A percentile compares a stretch with the other conserved stretches of the same genome.
These are phyloP conservation scores for Penicillium sp. DNA, from an alignment of 2,329 filamentous ascomycete genomes.

Conservation along the genomic window DNA sequence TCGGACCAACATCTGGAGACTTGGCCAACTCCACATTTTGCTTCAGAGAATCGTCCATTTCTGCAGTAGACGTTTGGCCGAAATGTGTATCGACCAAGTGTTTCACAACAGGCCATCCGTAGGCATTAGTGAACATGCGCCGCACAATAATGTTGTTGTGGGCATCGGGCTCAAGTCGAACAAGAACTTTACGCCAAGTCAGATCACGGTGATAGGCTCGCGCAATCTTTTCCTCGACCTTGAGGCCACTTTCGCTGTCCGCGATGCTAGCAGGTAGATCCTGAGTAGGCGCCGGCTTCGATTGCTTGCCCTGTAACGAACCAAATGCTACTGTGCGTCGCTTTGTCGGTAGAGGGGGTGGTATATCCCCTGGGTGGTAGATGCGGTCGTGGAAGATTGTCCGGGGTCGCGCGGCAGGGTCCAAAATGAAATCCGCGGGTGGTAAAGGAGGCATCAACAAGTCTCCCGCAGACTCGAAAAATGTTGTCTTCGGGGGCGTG, in stretches of 20 bases:
- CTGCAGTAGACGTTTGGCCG: constrained; percentile 66
- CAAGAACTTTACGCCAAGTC: constrained; percentile 94
- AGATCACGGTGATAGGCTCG: constrained; percentile 88
- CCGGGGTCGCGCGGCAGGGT: constrained; percentile 75
- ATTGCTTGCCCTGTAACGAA: constrained; percentile 17
- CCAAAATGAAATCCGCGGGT: constrained; percentile 73
- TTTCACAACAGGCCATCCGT: constrained; percentile 95
- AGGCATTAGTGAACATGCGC: constrained; percentile 94
- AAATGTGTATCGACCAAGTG: constrained; percentile 96
- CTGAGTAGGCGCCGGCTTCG: constrained; percentile 12
- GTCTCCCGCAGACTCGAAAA: constrained; percentile 93
- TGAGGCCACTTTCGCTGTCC: constrained; percentile 55
- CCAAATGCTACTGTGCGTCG: constrained; percentile 40
- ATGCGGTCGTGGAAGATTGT: constrained; percentile 97
- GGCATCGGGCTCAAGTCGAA: constrained; percentile 91
- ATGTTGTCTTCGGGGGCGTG: constrained; percentile 82
- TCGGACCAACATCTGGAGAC: constrained; percentile 54
- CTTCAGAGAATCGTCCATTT: constrained; percentile 66
- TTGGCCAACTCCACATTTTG: constrained; percentile 67
- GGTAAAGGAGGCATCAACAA: constrained; percentile 87
- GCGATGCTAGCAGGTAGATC: constrained; percentile 10
- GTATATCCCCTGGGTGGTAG: constrained; percentile 91
- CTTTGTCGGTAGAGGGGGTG: constrained; percentile 62
- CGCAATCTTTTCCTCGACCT: constrained; percentile 96
- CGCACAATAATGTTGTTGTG: constrained; percentile 98